Evolutionary conservation across 805 yeast genomes (phyloP), one percentile per base, ranked within the genome.

Genomic region (Clavispora santaluciae): DNA sequence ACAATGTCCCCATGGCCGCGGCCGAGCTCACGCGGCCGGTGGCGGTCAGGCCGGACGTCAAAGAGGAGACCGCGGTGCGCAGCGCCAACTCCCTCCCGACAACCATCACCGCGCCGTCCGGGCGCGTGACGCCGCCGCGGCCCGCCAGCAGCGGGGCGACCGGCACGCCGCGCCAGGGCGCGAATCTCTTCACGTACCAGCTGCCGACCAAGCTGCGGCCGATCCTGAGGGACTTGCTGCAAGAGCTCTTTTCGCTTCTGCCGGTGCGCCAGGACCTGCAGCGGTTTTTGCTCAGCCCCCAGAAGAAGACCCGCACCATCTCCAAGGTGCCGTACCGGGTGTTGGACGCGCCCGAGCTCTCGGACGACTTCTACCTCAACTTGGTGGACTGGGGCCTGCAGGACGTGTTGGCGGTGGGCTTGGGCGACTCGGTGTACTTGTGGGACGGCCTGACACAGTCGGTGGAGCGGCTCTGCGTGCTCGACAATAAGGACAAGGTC

Each of bases 301-400:
- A 84, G 42, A 87, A 83, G 61, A 83, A 79, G 54, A 78, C 84
- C 1, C 67, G 99, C 34, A 75, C 77, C 22, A 86, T 93, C 16
- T 73, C 93, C 3, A 86, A 85, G 55, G 86, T 89, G 1, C 98
- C 99, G 0, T 89, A 84, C 56, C 73, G 96, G 41, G 97, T 91
- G 5, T 73, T 91, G 33, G 99, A 91, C 64, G 99, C 99, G 0
- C 99, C 98, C 0, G 95, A 88, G 36, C 68, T 93, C 17, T 88
- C 88, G 5, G 98, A 93, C 59, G 98, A 91, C 59, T 91, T 90
- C 57, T 91, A 91, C 59, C 72, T 89, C 38, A 93, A 93, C 54
- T 70, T 93, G 42, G 85, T 93, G 1, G 98, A 93, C 59, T 91
- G 99, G 99, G 95, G 97, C 0, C 77, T 87, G 20, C 87, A 83